These are phyloP conservation scores for Solanum appendiculatum DNA, from an alignment of 257 asterid species.

Conservation along the genomic window DNA sequence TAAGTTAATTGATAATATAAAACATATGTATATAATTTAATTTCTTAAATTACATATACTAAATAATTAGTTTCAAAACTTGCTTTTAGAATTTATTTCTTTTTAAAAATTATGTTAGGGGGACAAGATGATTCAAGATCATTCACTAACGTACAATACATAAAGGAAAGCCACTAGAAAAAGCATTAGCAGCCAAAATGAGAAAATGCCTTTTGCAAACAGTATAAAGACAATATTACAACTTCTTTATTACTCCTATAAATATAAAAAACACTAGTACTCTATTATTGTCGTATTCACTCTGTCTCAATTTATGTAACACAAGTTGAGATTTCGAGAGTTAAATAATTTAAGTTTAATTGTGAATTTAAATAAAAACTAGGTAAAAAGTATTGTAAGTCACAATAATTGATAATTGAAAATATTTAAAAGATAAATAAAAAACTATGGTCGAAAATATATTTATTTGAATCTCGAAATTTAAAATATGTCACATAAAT, in stretches of 20 bases:
- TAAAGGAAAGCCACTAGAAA: background rate
- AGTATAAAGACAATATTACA: background rate
- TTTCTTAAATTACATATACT: too few species aligned
- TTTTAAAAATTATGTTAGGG: background rate
- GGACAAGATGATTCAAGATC: background rate
- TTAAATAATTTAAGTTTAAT: too few species aligned
- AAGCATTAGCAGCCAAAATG: background rate
- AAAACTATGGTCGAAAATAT: too few species aligned
- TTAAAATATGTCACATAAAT: too few species aligned
- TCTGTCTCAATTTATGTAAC: fast-evolving
- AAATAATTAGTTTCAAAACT: background rate
- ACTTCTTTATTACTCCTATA: background rate
- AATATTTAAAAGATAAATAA: too few species aligned
- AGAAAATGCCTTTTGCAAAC: background rate
- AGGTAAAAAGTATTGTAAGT: too few species aligned
- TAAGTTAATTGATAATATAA: too few species aligned
- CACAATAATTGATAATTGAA: too few species aligned
- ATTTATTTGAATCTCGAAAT: too few species aligned
- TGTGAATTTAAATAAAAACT: too few species aligned
- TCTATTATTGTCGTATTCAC: background rate
- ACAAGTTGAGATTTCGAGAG: fast-evolving
- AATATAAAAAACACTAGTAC: background rate
- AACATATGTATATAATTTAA: too few species aligned
- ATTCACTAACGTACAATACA: background rate
- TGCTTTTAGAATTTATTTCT: background rate